Conservation (phyloP, 1,284 basidiomycete genomes). For the Microbotryomycetes sp. region DNA sequence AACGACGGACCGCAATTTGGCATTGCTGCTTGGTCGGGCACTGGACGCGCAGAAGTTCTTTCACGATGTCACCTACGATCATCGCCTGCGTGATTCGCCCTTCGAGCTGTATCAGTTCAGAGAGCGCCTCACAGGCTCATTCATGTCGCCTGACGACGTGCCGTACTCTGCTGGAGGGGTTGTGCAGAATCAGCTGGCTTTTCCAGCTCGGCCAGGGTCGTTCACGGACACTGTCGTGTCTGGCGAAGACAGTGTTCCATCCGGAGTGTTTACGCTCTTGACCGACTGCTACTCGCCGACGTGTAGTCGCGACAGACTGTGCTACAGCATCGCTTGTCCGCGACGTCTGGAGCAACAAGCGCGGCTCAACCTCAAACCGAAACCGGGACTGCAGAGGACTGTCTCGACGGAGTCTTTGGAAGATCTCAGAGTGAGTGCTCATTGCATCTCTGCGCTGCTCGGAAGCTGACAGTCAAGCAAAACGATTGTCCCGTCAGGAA, state of each 20-base stretch:
- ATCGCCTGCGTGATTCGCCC: conserved; percentile 81
- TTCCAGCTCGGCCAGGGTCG: conserved; percentile 38
- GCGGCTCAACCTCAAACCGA: conserved; percentile 78
- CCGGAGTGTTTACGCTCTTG: conserved; percentile 92
- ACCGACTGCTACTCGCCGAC: conserved; percentile 96
- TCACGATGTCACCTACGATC: conserved; percentile 98
- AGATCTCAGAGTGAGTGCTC: conserved; percentile 60
- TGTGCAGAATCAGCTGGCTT: conserved; percentile 19
- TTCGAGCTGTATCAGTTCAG: conserved; percentile 89
- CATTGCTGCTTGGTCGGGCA: conserved; percentile 84
- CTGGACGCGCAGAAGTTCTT: conserved; percentile 99
- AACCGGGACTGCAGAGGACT: conserved; percentile 63
- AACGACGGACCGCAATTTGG: conserved; percentile 93
- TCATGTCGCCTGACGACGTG: conserved; percentile 20
- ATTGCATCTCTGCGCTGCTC: conserved; percentile 15
- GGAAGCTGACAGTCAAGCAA: too few relatives aligned
- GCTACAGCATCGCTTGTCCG: conserved; percentile 96
- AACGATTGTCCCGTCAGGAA: conserved; percentile 53
- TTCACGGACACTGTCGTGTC: conserved; percentile 41
- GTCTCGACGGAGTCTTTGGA: conserved; percentile 75
- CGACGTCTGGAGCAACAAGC: conserved; percentile 89
- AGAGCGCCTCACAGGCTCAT: conserved; percentile 38
- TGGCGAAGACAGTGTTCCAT: conserved; percentile 63
- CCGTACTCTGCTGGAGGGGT: conserved; percentile 3
- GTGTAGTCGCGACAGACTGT: conserved; percentile 83